Percentiles rank a stretch among this genome's conserved stretches.
Conservation (phyloP, 1,139 yeast genomes). For the Protomyces lactucae-debilis region DNA sequence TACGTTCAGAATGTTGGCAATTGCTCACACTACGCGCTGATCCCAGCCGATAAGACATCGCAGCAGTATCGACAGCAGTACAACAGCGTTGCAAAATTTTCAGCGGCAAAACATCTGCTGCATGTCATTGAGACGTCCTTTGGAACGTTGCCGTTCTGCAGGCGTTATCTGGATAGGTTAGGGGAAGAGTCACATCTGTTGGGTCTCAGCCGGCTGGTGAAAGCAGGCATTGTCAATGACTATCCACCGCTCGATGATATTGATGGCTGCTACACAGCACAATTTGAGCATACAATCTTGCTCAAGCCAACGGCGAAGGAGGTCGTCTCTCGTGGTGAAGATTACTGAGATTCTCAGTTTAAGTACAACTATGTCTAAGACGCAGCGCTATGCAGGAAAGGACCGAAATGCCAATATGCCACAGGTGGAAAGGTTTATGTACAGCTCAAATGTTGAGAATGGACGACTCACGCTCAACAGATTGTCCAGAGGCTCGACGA, state of each 20-base stretch:
- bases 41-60: slow-evolving; percentile 3
- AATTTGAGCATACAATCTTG: slow-evolving; percentile 87
- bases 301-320: slow-evolving; percentile 90
- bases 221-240: slow-evolving; percentile 80
- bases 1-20: slow-evolving; percentile 83
- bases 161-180: slow-evolving; percentile 83
- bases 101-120: slow-evolving; percentile 63
- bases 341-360: slow-evolving; percentile 48
- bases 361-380: not conserved
- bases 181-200: slow-evolving; percentile 89
- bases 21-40: slow-evolving; percentile 82
- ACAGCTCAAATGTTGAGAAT: not conserved
- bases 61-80: slow-evolving; percentile 46
- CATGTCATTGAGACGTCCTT: slow-evolving; percentile 69
- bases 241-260: slow-evolving; percentile 93
- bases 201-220: slow-evolving; percentile 78
- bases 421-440: not conserved
- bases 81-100: slow-evolving; percentile 52
- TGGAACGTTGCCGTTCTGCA: slow-evolving; percentile 94
- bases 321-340: slow-evolving; percentile 92
- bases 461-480: not conserved
- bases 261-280: slow-evolving; percentile 89
- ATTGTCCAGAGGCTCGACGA: not conserved
- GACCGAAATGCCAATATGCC: not conserved
- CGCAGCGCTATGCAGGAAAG: not conserved